Evolutionary conservation across 257 asterid genomes (phyloP), one percentile per base, ranked within the genome.

Genomic region (Jacaranda copaia): DNA sequence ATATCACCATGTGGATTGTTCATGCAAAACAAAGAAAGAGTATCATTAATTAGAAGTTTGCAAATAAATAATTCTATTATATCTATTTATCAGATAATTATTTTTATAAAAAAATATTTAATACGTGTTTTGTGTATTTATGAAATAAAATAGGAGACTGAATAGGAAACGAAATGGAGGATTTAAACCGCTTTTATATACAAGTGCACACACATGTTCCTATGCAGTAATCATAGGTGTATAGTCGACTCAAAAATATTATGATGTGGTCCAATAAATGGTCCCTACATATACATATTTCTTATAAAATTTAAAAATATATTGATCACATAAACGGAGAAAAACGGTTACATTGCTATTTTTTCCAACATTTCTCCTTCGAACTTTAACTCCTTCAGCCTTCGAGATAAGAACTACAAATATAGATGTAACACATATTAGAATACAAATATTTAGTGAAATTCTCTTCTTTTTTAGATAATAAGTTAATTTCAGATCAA

Each of bases 361-460:
- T 86, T 92, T 45, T 87, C 90, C 19, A 92, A 82, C 93, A 90
- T 79, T 80, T 85, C 76, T 3, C 82, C 81, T 80, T 92, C 96
- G 57, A 70, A 25, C 74, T 88, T 90, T 49, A 85, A 40, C 46
- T 92, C 87, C 82, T 81, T 85, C 56, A 92, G 85, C 80, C 55
- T 88, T 59, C 72, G 84, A 32, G 83, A 74, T 82, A 92, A 69
- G 32, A 75, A 73, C 93, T 92, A 75, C 79, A 78, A 76, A 62
- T 40, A 15, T 6, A 77, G 43, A 70, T 68, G 53, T 40, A 15
- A 60, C n/a, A 40, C 46, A 70, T 42, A 73, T 18, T 39, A 65
- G 53, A 11, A 36, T 3, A 18, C 11, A 52, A 7, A 51, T 52
- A 1, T 13, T 55, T 55, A n/a, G 32, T 25, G 7, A 55, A n/a